Percentiles rank a stretch among this genome's conserved stretches.
phyloP scores from a whole-genome alignment of 768 basidiomycete species.

The Trametes cingulata region DNA sequence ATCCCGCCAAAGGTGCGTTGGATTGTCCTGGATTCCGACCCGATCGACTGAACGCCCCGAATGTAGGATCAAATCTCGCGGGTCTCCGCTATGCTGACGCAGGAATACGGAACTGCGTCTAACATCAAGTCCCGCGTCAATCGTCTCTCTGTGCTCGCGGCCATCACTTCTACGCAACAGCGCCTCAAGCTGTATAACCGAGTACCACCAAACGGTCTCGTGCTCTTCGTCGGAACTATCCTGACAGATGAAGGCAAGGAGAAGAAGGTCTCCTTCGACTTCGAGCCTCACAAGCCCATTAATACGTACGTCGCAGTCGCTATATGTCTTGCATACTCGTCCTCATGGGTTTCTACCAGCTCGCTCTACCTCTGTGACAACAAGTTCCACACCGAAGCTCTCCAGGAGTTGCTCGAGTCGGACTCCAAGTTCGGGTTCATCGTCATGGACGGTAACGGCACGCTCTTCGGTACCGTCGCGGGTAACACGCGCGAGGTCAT shows the following conservation, averaged over 20 bases:
- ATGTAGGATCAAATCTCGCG: constrained; percentile 89
- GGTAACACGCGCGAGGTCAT: constrained; percentile 97
- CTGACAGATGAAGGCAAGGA: constrained; percentile 99
- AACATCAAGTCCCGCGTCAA: constrained; percentile 99
- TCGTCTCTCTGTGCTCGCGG: constrained; percentile 94
- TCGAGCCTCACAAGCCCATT: constrained; percentile 98
- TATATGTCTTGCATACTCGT: background rate
- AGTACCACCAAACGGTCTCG: constrained; percentile 94
- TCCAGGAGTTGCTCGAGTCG: constrained; percentile 94
- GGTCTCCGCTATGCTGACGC: constrained; percentile 93
- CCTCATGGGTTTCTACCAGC: constrained; percentile 39
- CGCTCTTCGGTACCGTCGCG: constrained; percentile 91
- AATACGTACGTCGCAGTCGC: constrained; percentile 71
- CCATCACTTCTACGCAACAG: constrained; percentile 98
- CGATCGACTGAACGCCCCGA: constrained; percentile 21
- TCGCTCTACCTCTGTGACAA: constrained; percentile 99
- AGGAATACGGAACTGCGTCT: constrained; percentile 98
- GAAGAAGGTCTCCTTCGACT: constrained; percentile 98
- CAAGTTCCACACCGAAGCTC: constrained; percentile 98
- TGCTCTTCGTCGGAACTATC: constrained; percentile 97
- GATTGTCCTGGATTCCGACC: constrained; percentile 3
- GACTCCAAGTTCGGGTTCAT: constrained; percentile 99
- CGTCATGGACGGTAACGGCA: constrained; percentile 99
- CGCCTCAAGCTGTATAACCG: constrained; percentile 95
- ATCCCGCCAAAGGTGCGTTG: constrained; percentile 83